phyloP scores from a whole-genome alignment of 1,284 basidiomycete genomes.

The Austropuccinia psidii region DNA sequence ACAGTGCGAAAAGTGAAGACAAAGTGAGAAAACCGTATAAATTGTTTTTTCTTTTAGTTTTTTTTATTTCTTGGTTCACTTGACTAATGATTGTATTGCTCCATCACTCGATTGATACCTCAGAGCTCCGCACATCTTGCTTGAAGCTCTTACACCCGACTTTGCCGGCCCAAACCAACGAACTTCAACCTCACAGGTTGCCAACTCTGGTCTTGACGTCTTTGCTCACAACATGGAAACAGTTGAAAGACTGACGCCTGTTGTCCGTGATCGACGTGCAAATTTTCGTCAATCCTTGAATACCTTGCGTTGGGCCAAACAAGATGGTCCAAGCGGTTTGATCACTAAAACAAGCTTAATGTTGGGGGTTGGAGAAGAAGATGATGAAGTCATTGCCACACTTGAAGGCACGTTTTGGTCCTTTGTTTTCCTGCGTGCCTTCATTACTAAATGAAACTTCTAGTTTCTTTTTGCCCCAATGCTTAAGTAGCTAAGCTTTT shows the following conservation, averaged over 20 bases:
- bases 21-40: slow-evolving; percentile 56
- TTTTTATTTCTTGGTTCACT: background rate
- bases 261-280: slow-evolving; percentile 87
- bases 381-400: slow-evolving; percentile 73
- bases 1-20: slow-evolving; percentile 93
- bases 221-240: slow-evolving; percentile 99
- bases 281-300: slow-evolving; percentile 80
- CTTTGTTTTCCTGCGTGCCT: background rate
- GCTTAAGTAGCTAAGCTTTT: background rate
- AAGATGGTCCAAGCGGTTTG: slow-evolving; percentile 67
- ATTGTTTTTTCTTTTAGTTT: no score
- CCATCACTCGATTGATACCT: background rate
- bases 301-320: slow-evolving; percentile 63
- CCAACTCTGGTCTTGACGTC: slow-evolving; percentile 86
- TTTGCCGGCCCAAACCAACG: slow-evolving; percentile 71
- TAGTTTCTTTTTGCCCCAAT: background rate
- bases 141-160: slow-evolving; percentile 94
- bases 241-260: slow-evolving; percentile 83
- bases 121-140: slow-evolving; percentile 86
- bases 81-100: background rate
- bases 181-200: slow-evolving; percentile 63
- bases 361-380: slow-evolving; percentile 90
- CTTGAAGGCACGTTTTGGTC: slow-evolving; percentile 61
- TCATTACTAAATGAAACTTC: background rate
- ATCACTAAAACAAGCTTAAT: slow-evolving; percentile 98